phyloP scores from a whole-genome alignment of 495 filamentous ascomycete genomes.

The Aspergillus carlsbadensis region DNA sequence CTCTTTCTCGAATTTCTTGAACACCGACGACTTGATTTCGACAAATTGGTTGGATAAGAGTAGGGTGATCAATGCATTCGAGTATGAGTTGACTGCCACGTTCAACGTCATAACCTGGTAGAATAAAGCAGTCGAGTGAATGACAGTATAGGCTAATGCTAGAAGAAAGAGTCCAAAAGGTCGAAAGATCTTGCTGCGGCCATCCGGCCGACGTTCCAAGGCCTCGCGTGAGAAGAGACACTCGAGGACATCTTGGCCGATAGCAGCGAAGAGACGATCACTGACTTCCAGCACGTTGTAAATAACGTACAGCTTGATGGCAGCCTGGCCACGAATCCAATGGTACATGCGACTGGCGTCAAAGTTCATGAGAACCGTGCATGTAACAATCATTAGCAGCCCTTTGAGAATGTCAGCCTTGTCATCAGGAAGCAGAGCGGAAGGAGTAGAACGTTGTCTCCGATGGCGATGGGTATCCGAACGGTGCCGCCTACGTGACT shows the following conservation, averaged over 20 bases:
- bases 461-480: conserved; percentile 52
- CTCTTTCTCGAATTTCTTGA: conserved; percentile 97
- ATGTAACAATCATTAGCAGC: conserved; percentile 78
- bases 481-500: conserved; percentile 31
- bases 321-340: conserved; percentile 90
- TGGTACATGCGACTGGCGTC: conserved; percentile 99
- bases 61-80: conserved; percentile 89
- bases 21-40: conserved; percentile 96
- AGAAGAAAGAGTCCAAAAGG: conserved; percentile 90
- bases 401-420: conserved; percentile 96
- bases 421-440: conserved; percentile 77
- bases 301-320: conserved; percentile 97
- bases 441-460: conserved; percentile 79
- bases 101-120: conserved; percentile 98
- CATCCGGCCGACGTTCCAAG: conserved; percentile 80
- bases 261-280: conserved; percentile 82
- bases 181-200: conserved; percentile 86
- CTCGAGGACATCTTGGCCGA: conserved; percentile 95
- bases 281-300: conserved; percentile 93
- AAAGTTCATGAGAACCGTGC: conserved; percentile 81
- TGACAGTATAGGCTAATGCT: conserved; percentile 80
- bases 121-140: conserved; percentile 84
- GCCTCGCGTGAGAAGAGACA: conserved; percentile 92
- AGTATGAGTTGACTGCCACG: conserved; percentile 98
- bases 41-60: conserved; percentile 95